phyloP scores from a whole-genome alignment of 2,329 filamentous ascomycete genomes.

The Falciphora oryzae region DNA sequence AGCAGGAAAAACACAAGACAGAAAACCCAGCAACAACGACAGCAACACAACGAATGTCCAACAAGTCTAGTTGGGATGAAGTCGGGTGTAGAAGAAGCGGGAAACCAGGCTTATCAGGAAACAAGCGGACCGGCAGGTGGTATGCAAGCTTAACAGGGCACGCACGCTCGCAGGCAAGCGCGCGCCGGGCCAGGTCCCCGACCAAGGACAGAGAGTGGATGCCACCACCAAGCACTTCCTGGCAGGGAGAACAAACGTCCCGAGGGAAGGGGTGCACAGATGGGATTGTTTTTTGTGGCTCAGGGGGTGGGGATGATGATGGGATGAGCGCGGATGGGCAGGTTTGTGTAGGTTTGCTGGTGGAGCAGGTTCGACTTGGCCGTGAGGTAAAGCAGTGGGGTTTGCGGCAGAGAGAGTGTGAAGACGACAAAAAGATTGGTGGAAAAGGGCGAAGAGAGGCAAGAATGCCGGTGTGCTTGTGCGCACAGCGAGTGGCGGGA shows the following conservation, averaged over 20 bases:
- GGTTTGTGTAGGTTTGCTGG: neutral
- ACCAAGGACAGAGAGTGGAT: neutral
- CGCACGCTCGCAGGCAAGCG: neutral
- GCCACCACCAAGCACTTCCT: too few species aligned
- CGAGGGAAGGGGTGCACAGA: neutral
- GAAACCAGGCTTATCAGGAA: constrained; percentile 1
- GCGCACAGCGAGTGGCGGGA: neutral
- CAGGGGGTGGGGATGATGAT: neutral
- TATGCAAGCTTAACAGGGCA: neutral
- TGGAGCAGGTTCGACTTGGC: neutral
- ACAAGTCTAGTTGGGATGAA: neutral
- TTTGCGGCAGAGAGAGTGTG: neutral
- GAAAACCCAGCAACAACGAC: neutral
- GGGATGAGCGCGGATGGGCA: neutral
- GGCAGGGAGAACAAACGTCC: neutral
- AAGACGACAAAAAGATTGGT: too few species aligned
- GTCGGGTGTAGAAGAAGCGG: neutral
- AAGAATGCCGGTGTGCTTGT: neutral
- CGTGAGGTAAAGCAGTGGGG: neutral
- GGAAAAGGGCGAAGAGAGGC: neutral
- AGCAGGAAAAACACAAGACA: neutral
- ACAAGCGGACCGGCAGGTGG: neutral
- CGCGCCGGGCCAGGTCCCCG: neutral
- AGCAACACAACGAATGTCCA: neutral
- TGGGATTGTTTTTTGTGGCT: neutral